A percentile compares a stretch with the other conserved stretches of the same genome.
Evolutionary conservation across 352 stramenopile genomes (phyloP).

Genomic region (Phytophthora macrochlamydospora): DNA sequence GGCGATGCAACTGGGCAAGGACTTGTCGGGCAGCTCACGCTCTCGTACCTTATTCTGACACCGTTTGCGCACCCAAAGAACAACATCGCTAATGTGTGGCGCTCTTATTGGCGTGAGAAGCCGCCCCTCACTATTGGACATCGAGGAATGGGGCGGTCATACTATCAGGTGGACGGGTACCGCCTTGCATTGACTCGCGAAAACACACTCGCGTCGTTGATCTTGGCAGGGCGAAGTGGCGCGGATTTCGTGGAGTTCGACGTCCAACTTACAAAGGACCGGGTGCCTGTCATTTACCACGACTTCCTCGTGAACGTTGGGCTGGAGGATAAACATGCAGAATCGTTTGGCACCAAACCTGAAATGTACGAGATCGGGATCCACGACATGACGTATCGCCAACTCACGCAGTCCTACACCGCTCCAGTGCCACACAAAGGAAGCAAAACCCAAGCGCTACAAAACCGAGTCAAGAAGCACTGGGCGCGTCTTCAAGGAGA

Average conservation of each 20-base stretch:
- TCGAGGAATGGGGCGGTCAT: conserved; percentile 78
- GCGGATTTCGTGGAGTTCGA: conserved; percentile 88
- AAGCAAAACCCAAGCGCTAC: conserved; percentile 38
- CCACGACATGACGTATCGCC: conserved; percentile 67
- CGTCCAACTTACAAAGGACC: conserved; percentile 82
- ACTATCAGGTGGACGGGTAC: conserved; percentile 66
- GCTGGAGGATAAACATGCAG: conserved; percentile 60
- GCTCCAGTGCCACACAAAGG: conserved; percentile 40
- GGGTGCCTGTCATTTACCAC: conserved; percentile 79
- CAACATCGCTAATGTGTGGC: conserved; percentile 59
- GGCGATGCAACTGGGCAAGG: background rate
- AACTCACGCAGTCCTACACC: conserved; percentile 60
- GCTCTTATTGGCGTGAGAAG: conserved; percentile 70
- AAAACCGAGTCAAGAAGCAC: conserved; percentile 74
- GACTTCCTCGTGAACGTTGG: conserved; percentile 75
- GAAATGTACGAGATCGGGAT: conserved; percentile 74
- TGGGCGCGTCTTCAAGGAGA: conserved; percentile 50
- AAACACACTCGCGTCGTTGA: conserved; percentile 79
- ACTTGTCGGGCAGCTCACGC: conserved; percentile 52
- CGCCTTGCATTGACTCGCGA: conserved; percentile 70
- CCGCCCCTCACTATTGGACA: conserved; percentile 67
- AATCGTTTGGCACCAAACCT: conserved; percentile 45
- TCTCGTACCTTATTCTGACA: conserved; percentile 60
- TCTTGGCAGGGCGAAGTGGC: conserved; percentile 65
- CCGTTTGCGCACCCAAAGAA: conserved; percentile 65